phyloP scores from a whole-genome alignment of 2,329 filamentous ascomycete genomes.

The Claviceps quebecensis region DNA sequence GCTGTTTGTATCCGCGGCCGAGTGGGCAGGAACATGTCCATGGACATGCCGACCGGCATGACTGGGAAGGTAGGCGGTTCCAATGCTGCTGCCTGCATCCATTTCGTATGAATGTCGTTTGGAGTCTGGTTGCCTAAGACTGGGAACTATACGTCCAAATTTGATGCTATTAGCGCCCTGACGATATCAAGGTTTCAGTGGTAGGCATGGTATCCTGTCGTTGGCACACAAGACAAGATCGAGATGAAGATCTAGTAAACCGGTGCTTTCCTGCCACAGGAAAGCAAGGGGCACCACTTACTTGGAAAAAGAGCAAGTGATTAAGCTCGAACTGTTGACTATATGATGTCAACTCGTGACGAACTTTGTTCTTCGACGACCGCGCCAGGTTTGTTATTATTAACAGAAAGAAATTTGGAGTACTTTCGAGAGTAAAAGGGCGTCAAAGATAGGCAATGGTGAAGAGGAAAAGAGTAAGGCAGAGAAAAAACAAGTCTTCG shows the following conservation, averaged over 20 bases:
- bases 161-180: background rate
- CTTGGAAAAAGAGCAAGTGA: conserved; percentile 18
- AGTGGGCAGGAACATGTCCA: conserved; percentile 16
- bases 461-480: no score
- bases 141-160: conserved; percentile 12
- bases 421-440: no score
- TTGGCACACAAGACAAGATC: background rate
- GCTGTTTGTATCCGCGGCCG: conserved; percentile 16
- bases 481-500: no score
- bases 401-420: no score
- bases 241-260: background rate
- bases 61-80: conserved; percentile 18
- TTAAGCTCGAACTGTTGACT: conserved; percentile 15
- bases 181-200: background rate
- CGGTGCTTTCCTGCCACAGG: background rate
- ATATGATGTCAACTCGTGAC: background rate
- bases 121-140: conserved; percentile 20
- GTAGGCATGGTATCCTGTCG: background rate
- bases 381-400: background rate
- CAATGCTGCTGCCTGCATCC: conserved; percentile 20
- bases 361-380: background rate
- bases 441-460: no score
- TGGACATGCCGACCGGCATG: conserved; percentile 17
- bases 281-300: background rate
- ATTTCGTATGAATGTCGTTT: conserved; percentile 15